Conservation (phyloP, 78 protist genomes). For the Dictyostelium capitatum region DNA sequence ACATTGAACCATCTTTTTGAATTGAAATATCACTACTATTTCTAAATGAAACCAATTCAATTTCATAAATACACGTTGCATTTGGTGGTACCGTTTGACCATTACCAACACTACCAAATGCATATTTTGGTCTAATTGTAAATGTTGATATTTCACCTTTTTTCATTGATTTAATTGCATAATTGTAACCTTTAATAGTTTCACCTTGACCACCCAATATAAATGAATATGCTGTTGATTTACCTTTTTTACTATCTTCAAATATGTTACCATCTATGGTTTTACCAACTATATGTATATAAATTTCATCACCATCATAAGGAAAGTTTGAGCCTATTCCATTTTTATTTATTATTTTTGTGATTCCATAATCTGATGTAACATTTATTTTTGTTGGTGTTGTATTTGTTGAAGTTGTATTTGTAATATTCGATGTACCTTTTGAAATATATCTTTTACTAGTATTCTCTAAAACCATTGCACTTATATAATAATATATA, state of each 20-base stretch:
- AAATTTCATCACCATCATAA: constrained; percentile 4
- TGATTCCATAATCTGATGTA: neutral
- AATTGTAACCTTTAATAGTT: neutral
- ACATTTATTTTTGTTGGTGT: neutral
- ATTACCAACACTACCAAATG: constrained; percentile 17
- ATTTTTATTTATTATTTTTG: neutral
- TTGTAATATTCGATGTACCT: neutral
- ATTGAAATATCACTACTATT: neutral
- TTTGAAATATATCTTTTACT: constrained; percentile 1
- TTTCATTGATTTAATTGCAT: constrained; percentile 13
- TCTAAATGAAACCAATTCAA: constrained; percentile 11
- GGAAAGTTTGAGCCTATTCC: neutral
- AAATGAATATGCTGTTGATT: neutral
- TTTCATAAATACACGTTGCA: constrained; percentile 28
- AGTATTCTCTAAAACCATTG: neutral
- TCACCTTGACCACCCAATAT: constrained; percentile 5
- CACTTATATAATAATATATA: too few relatives aligned
- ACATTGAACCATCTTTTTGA: neutral
- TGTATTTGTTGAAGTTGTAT: neutral
- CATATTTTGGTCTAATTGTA: constrained; percentile 20
- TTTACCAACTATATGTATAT: neutral
- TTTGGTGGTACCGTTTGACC: constrained; percentile 11
- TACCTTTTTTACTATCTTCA: constrained; percentile 5
- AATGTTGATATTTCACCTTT: constrained; percentile 17
- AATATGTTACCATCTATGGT: neutral